Percentiles rank a stretch among this genome's conserved stretches.
phyloP scores from a whole-genome alignment of 805 yeast species.

The Cyberlindnera subsufficiens region DNA sequence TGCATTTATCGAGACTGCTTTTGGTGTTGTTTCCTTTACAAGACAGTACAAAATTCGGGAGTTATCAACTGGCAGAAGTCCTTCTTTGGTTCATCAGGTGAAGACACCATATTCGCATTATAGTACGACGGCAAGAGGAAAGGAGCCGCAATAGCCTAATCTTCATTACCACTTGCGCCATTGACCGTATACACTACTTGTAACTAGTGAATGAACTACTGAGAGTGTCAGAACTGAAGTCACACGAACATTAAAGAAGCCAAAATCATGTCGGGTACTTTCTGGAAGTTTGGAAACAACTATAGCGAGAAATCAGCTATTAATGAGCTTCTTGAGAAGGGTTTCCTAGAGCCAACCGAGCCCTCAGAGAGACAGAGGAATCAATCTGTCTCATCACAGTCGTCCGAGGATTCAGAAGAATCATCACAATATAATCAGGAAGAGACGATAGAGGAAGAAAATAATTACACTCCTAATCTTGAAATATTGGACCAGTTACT shows the following conservation, averaged over 20 bases:
- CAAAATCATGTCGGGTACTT: slow-evolving; percentile 36
- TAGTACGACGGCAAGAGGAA: too few relatives aligned
- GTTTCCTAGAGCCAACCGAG: slow-evolving; percentile 38
- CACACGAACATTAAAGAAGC: background rate
- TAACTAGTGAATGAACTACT: too few relatives aligned
- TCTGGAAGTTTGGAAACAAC: slow-evolving; percentile 59
- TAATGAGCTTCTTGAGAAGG: slow-evolving; percentile 37
- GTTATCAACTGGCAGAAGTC: too few relatives aligned
- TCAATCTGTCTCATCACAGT: slow-evolving; percentile 13
- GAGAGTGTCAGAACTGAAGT: too few relatives aligned
- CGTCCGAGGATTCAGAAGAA: slow-evolving; percentile 14
- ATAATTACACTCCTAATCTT: slow-evolving; percentile 35
- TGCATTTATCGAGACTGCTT: too few relatives aligned
- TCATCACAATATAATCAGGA: slow-evolving; percentile 17
- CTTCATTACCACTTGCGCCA: too few relatives aligned
- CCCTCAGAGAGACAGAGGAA: slow-evolving; percentile 22
- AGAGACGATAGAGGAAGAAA: slow-evolving; percentile 26
- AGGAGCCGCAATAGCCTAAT: too few relatives aligned
- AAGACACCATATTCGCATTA: too few relatives aligned
- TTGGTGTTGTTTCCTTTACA: too few relatives aligned
- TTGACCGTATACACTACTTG: too few relatives aligned
- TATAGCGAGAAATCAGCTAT: slow-evolving; percentile 50
- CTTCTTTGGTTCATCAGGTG: too few relatives aligned
- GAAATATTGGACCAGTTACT: slow-evolving; percentile 50
- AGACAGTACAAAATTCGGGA: too few relatives aligned